phyloP scores from a whole-genome alignment of 768 basidiomycete species.

The Leccinum barrowsii region DNA sequence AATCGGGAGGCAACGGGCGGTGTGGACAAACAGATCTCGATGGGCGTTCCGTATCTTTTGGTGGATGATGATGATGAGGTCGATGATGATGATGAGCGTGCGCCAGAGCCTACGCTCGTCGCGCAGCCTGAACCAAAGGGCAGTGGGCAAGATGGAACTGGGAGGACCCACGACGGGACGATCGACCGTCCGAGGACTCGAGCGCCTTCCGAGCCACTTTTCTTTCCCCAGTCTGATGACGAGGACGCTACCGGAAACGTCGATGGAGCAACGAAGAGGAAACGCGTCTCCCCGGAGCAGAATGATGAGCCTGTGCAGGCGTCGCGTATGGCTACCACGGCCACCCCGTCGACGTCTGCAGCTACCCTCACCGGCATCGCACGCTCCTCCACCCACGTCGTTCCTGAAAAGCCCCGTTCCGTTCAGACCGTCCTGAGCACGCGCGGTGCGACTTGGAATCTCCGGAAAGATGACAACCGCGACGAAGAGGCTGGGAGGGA shows the following conservation, averaged over 20 bases:
- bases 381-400: no score
- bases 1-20: neutral
- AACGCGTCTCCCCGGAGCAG: neutral
- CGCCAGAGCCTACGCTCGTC: slow-evolving; percentile 19
- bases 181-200: slow-evolving; percentile 10
- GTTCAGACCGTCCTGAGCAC: no score
- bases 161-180: neutral
- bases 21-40: slow-evolving; percentile 1
- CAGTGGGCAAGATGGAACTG: neutral
- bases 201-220: slow-evolving; percentile 23
- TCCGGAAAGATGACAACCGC: slow-evolving; percentile 19
- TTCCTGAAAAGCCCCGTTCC: no score
- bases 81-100: slow-evolving; percentile 1
- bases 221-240: slow-evolving; percentile 25
- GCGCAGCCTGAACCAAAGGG: slow-evolving; percentile 7
- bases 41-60: slow-evolving; percentile 12
- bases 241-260: neutral
- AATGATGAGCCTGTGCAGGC: neutral
- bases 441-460: slow-evolving; percentile 37
- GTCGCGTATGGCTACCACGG: neutral
- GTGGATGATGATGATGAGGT: neutral
- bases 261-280: slow-evolving; percentile 1
- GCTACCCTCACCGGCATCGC: no score
- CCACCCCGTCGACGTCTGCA: no score
- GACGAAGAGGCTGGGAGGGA: slow-evolving; percentile 20